A percentile compares a stretch with the other conserved stretches of the same genome.
Evolutionary conservation across 139 green algal species (phyloP).

Genomic region (Prasinococcaceae sp.): DNA sequence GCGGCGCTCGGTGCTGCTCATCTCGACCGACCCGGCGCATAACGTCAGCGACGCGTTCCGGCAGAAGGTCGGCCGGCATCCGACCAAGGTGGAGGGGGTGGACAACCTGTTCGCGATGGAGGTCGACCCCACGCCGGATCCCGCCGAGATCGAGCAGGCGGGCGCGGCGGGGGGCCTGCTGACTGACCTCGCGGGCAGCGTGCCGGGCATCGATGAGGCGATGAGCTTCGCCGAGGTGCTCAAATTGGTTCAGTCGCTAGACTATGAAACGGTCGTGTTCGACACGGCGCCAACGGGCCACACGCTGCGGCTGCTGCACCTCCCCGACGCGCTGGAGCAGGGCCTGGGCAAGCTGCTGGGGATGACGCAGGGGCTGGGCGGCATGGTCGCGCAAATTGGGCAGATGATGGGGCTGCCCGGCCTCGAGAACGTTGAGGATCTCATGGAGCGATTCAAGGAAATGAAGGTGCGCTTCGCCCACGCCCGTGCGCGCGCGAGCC

Average conservation of each 20-base stretch:
- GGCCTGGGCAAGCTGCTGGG: constrained; percentile 56
- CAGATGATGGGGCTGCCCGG: constrained; percentile 7
- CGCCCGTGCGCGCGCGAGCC: too few species aligned
- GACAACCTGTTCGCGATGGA: constrained; percentile 92
- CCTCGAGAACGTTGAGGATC: constrained; percentile 27
- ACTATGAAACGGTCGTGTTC: constrained; percentile 90
- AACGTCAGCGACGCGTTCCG: constrained; percentile 90
- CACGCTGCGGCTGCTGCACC: constrained; percentile 88
- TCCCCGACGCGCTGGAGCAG: constrained; percentile 86
- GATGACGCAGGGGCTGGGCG: constrained; percentile 39
- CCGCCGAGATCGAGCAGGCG: constrained; percentile 42
- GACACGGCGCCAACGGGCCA: constrained; percentile 88
- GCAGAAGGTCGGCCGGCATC: constrained; percentile 82
- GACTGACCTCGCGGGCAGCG: constrained; percentile 63
- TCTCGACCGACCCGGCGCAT: constrained; percentile 90
- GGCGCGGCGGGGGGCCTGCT: constrained; percentile 53
- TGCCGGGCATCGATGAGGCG: constrained; percentile 92
- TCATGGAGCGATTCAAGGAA: too few species aligned
- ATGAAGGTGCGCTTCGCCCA: too few species aligned
- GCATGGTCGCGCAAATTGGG: constrained; percentile 15
- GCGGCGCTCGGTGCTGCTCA: constrained; percentile 78
- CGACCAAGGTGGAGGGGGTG: constrained; percentile 68
- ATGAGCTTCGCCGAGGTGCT: constrained; percentile 97
- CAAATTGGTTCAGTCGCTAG: constrained; percentile 85
- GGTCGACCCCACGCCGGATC: constrained; percentile 74